Base-by-base conservation (phyloP, 2,329 filamentous ascomycete genomes). In the Diaporthe batatas region DNA sequence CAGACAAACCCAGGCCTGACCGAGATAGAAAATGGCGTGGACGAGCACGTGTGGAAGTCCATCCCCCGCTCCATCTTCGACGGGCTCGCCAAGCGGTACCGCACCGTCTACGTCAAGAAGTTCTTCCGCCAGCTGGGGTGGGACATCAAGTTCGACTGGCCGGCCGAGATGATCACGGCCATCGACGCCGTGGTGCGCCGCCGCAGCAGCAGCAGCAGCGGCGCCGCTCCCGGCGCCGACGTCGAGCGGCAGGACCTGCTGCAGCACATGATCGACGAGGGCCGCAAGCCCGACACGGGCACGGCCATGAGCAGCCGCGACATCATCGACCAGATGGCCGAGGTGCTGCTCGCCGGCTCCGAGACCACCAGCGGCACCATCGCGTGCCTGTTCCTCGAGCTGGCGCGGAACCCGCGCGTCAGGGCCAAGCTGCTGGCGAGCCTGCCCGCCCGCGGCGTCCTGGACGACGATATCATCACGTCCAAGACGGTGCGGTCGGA, bases 401-500 rank as follows among this genome's bases (percentile, higher is more conserved):
- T 79, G 29, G 76, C 77, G 5, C 75, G 76, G 32, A 78, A 75
- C 71, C 76, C 76, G 6, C 62, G 53, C 32, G 76, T 77, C 7
- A 68, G 75, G 10, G 68, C 65, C 8, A 77, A 75, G 62, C 68
- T 79, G 14, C 69, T 47, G 1, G 58, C 68, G 32, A 70, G 36
- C 53, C 59, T 23, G 68, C 51, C n/a, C 3, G 51, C 44, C 14
- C 42, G 23, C n/a, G 67, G 6, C 6, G 62, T 67, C 47, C 6
- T 62, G 58, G 72, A 62, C 29, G 34, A 21, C 5, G 72, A 73
- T 23, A 39, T 44, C 47, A 53, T 53, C 62, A 67, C 62, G 44
- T 67, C 62, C 12, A 67, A 53, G 62, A 53, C 32, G 12, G 62
- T 67, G 32, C 44, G 62, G 32, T 91, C 94, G 81, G 87, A 86